Conservation (phyloP, 495 filamentous ascomycete species). For the Penicillium canariense region DNA sequence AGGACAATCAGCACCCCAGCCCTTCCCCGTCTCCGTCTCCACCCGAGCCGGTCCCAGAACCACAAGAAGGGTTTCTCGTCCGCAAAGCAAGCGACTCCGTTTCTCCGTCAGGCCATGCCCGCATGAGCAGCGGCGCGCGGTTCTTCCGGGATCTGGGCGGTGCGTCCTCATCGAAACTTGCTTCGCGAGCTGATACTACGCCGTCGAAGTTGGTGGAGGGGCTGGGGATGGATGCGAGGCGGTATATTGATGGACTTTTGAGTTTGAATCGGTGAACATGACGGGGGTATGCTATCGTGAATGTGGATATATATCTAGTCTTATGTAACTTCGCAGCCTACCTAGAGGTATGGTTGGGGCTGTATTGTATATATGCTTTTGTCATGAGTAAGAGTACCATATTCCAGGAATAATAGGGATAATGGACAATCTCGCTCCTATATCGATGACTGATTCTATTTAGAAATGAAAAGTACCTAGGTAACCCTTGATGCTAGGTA, state of each 20-base stretch:
- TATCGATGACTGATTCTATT: too few relatives aligned
- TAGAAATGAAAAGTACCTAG: too few relatives aligned
- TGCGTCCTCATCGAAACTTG: constrained; percentile 26
- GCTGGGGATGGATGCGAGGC: constrained; percentile 80
- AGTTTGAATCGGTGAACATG: constrained; percentile 62
- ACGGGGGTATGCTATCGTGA: too few relatives aligned
- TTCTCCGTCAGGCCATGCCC: constrained; percentile 26
- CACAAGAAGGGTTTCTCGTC: constrained; percentile 77
- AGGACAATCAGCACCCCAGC: constrained; percentile 14
- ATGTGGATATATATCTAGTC: too few relatives aligned
- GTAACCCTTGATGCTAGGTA: too few relatives aligned
- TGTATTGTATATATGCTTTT: too few relatives aligned
- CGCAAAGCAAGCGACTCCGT: constrained; percentile 70
- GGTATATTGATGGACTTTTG: constrained; percentile 81
- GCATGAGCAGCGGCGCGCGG: constrained; percentile 44
- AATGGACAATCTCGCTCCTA: too few relatives aligned
- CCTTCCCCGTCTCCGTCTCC: not conserved
- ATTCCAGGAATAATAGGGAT: too few relatives aligned
- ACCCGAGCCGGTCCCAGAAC: not conserved
- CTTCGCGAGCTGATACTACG: constrained; percentile 44
- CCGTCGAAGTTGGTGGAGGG: constrained; percentile 74
- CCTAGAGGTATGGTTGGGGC: too few relatives aligned
- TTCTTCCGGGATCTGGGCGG: constrained; percentile 50
- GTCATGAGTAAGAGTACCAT: too few relatives aligned
- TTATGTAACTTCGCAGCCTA: not conserved